Conservation (phyloP, 768 basidiomycete species). For the Chiua virens region DNA sequence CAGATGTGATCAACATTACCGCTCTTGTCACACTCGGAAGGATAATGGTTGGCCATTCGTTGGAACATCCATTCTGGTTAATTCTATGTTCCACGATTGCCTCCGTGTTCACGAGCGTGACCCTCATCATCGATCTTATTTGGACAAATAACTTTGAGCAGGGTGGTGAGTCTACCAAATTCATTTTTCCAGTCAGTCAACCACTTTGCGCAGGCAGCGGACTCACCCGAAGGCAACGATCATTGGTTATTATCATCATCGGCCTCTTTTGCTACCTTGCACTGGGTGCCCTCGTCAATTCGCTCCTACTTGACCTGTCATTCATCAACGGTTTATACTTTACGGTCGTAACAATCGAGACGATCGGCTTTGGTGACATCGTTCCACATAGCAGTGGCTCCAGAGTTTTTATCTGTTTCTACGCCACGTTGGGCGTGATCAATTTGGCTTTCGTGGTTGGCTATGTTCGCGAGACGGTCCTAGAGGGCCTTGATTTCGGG, state of each 20-base stretch:
- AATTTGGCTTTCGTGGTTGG: conserved; percentile 64
- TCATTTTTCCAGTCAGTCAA: neutral
- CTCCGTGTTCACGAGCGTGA: conserved; percentile 64
- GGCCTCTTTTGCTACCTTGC: conserved; percentile 71
- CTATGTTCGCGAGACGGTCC: conserved; percentile 65
- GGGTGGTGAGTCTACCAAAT: conserved; percentile 46
- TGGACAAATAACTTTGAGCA: conserved; percentile 60
- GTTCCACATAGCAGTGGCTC: conserved; percentile 48
- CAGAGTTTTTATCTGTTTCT: conserved; percentile 60
- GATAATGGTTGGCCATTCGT: conserved; percentile 65
- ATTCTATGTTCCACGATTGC: conserved; percentile 72
- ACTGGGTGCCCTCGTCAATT: conserved; percentile 62
- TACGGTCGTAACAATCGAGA: conserved; percentile 71
- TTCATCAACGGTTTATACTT: conserved; percentile 83
- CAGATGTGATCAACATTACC: conserved; percentile 70
- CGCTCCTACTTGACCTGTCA: conserved; percentile 47
- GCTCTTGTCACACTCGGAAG: conserved; percentile 63
- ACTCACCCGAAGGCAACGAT: conserved; percentile 75
- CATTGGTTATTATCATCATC: conserved; percentile 78
- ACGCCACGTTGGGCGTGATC: conserved; percentile 59
- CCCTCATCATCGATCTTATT: conserved; percentile 61
- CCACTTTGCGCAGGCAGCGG: conserved; percentile 59
- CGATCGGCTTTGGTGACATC: conserved; percentile 78
- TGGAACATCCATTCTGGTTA: conserved; percentile 73
- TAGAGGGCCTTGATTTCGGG: conserved; percentile 70